These are phyloP conservation scores for Cutaneotrichosporon cavernicola DNA, from an alignment of 1,284 basidiomycete genomes.

Conservation along the genomic window DNA sequence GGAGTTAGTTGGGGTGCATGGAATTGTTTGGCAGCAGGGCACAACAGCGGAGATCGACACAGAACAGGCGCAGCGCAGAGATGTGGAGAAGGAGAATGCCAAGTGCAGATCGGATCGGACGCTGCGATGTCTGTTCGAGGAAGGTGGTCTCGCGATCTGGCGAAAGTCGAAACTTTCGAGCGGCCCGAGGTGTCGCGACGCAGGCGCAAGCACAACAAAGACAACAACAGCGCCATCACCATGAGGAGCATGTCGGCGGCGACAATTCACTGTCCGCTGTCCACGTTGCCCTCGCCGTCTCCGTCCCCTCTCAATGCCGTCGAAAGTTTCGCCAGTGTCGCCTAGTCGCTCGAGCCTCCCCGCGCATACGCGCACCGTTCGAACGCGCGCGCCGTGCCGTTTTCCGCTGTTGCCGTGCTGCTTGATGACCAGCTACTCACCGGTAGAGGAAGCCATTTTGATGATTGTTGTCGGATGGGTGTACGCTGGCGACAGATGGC, in stretches of 20 bases:
- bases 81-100: neutral
- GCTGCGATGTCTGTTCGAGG: neutral
- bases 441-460: slow-evolving; percentile 27
- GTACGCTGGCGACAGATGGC: slow-evolving; percentile 1
- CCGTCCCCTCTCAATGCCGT: neutral
- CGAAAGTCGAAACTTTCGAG: neutral
- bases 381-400: slow-evolving; percentile 2
- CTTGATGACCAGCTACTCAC: slow-evolving; percentile 14
- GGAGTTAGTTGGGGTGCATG: slow-evolving; percentile 14
- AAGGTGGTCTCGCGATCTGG: slow-evolving; percentile 3
- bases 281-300: neutral
- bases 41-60: slow-evolving; percentile 2
- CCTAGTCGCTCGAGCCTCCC: neutral
- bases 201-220: neutral
- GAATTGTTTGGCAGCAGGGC: neutral
- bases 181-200: neutral
- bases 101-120: neutral
- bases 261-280: neutral
- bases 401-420: slow-evolving; percentile 1
- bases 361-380: neutral
- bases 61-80: neutral
- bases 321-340: neutral
- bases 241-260: neutral
- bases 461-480: slow-evolving; percentile 20
- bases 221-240: neutral